phyloP scores from a whole-genome alignment of 305 asterid species.

The Andrographis paniculata region DNA sequence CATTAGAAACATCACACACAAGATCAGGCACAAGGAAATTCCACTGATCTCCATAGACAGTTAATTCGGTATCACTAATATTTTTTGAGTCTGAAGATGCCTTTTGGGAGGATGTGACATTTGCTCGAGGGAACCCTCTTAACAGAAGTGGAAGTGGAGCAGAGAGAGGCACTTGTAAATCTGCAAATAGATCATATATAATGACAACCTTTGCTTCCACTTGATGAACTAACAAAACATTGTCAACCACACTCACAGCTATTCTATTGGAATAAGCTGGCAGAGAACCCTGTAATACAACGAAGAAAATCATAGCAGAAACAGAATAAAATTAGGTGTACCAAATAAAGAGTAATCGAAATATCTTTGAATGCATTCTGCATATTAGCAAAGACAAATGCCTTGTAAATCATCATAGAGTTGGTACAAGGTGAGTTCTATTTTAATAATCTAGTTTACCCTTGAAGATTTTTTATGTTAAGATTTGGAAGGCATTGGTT shows the following conservation, averaged over 20 bases:
- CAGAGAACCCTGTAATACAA: slow-evolving; percentile 66
- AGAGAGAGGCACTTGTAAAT: slow-evolving; percentile 73
- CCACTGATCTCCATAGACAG: slow-evolving; percentile 78
- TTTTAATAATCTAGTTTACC: neutral
- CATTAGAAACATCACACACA: slow-evolving; percentile 61
- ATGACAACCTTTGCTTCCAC: slow-evolving; percentile 93
- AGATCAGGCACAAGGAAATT: slow-evolving; percentile 83
- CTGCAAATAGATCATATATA: slow-evolving; percentile 69
- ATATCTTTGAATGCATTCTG: slow-evolving; percentile 1
- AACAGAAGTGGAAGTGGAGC: slow-evolving; percentile 92
- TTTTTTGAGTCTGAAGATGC: slow-evolving; percentile 29
- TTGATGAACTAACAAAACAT: slow-evolving; percentile 89
- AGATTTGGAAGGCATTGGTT: neutral
- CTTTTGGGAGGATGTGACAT: slow-evolving; percentile 38
- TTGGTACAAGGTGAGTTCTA: neutral
- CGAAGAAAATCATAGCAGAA: slow-evolving; percentile 6
- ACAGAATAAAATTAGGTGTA: slow-evolving; percentile 2
- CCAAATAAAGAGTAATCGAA: slow-evolving; percentile 3
- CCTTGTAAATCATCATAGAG: slow-evolving; percentile 1
- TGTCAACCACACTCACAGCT: slow-evolving; percentile 78
- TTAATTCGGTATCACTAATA: slow-evolving; percentile 38
- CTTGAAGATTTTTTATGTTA: neutral
- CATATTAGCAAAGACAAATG: neutral
- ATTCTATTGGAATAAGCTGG: slow-evolving; percentile 73
- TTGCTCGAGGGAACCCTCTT: slow-evolving; percentile 60